Evolutionary conservation across 495 filamentous ascomycete genomes (phyloP), one percentile per base, ranked within the genome.

Genomic region (Xanthoparmelia taractica): DNA sequence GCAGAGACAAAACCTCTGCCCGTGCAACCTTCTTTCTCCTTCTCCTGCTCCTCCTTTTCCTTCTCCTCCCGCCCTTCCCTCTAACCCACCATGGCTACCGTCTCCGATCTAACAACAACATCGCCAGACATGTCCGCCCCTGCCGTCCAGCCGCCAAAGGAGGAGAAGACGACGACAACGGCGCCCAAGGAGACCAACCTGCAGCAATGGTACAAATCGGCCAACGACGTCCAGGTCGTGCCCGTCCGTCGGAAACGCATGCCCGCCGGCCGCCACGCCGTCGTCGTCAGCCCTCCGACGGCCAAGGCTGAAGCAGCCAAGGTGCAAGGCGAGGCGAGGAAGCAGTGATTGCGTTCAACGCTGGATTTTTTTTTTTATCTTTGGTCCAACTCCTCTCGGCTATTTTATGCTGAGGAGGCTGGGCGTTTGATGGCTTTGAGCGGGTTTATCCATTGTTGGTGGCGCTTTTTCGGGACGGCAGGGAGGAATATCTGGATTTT

Each of bases 191-290:
- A 52, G 18, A 17, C 31, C 13, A 7, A 33, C n/a, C 13, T 45
- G 37, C 60, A 63, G 31, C 50, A 52, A 0, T 57, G 60, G 60
- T 63, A 57, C 60, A 33, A 54, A 36, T 40, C 60, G 18, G 29
- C 37, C 25, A 43, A 54, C 33, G 60, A 40, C 8, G 5, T 56
- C 17, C 52, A 36, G 13, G 43, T 63, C n/a, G 60, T 50, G 10
- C 60, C 60, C 18, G 50, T 55, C 50, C 60, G 60, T 34, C 60
- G 50, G 31, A 63, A 63, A 12, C 54, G 60, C 18, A 63, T 63
- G 60, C 60, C 60, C 0, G 60, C 60, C 11, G 60, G 60, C 15
- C 60, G 60, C 25, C 60, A 63, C 34, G 50, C 55, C 12, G 33
- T 63, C 38, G 37, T 57, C 10, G 60, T 52, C 20, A 41, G 27